A percentile compares a stretch with the other conserved stretches of the same genome.
These are phyloP conservation scores for Tricholomella constricta DNA, from an alignment of 768 basidiomycete genomes.

Conservation along the genomic window DNA sequence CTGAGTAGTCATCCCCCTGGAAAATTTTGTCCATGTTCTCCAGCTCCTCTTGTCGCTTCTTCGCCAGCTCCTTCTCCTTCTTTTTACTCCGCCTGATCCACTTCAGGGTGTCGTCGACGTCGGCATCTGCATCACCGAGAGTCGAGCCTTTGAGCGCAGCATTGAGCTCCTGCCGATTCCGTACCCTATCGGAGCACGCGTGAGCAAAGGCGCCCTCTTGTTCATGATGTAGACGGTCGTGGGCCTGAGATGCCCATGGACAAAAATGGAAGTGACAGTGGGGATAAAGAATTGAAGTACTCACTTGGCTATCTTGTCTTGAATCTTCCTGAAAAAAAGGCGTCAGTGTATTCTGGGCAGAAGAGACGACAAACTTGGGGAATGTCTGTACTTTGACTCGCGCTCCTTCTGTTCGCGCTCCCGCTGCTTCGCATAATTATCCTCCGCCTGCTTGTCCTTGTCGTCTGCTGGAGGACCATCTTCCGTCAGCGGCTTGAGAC, in stretches of 20 bases:
- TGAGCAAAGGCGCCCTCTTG: slow-evolving; percentile 41
- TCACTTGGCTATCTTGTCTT: slow-evolving; percentile 87
- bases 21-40: slow-evolving; percentile 82
- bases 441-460: slow-evolving; percentile 82
- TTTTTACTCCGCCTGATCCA: slow-evolving; percentile 95
- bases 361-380: slow-evolving; percentile 9
- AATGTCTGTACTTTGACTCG: slow-evolving; percentile 68
- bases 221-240: slow-evolving; percentile 20
- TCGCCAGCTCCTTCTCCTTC: slow-evolving; percentile 84
- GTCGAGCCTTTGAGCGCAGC: slow-evolving; percentile 90
- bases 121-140: slow-evolving; percentile 83
- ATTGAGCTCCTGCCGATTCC: slow-evolving; percentile 91
- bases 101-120: slow-evolving; percentile 76
- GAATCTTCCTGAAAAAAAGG: slow-evolving; percentile 55
- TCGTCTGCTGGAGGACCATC: slow-evolving; percentile 70
- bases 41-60: slow-evolving; percentile 78
- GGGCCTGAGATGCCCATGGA: slow-evolving; percentile 42
- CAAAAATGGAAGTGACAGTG: slow-evolving; percentile 51
- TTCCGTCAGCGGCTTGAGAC: slow-evolving; percentile 91
- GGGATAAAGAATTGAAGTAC: slow-evolving; percentile 37
- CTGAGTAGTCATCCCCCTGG: slow-evolving; percentile 77
- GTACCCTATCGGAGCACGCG: slow-evolving; percentile 66
- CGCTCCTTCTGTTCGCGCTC: slow-evolving; percentile 70
- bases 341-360: slow-evolving; percentile 26
- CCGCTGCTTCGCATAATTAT: slow-evolving; percentile 77